phyloP scores from a whole-genome alignment of 108 stramenopile species.

The Conticribra weissflogii region DNA sequence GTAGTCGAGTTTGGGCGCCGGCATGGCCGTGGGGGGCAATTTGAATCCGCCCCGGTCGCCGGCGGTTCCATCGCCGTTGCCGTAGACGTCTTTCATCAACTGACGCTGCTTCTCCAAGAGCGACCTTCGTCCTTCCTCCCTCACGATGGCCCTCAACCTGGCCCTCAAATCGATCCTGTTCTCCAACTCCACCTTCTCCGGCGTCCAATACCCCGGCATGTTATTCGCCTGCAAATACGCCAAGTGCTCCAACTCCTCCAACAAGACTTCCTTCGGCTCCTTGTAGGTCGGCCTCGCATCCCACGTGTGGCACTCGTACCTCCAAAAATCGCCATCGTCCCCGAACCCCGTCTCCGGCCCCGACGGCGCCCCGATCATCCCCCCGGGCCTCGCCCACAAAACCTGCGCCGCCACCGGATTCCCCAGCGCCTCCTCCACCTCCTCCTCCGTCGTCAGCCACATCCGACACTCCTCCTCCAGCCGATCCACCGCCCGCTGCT shows the following conservation, averaged over 20 bases:
- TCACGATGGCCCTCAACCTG: constrained; percentile 72
- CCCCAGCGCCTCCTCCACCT: constrained; percentile 81
- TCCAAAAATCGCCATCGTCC: constrained; percentile 81
- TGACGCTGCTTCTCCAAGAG: constrained; percentile 72
- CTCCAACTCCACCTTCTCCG: constrained; percentile 56
- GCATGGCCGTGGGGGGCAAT: constrained; percentile 56
- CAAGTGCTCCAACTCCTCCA: constrained; percentile 66
- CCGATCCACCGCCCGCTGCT: constrained; percentile 72
- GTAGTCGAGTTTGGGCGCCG: constrained; percentile 70
- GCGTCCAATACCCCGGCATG: constrained; percentile 71
- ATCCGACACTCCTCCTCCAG: constrained; percentile 75
- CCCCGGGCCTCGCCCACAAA: constrained; percentile 71
- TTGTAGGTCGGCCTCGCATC: constrained; percentile 72
- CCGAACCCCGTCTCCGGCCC: constrained; percentile 55
- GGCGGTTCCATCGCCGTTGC: constrained; percentile 10
- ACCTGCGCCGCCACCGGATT: constrained; percentile 62
- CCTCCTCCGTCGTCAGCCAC: constrained; percentile 82
- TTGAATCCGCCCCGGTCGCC: constrained; percentile 12
- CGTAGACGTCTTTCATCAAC: constrained; percentile 64
- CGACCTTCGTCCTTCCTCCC: constrained; percentile 63
- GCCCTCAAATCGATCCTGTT: constrained; percentile 70
- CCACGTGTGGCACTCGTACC: constrained; percentile 79
- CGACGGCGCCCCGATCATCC: constrained; percentile 71
- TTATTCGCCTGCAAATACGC: constrained; percentile 72
- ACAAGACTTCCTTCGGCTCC: constrained; percentile 58